phyloP scores from a whole-genome alignment of 2,329 filamentous ascomycete genomes.

The Diaporthe caulivora region DNA sequence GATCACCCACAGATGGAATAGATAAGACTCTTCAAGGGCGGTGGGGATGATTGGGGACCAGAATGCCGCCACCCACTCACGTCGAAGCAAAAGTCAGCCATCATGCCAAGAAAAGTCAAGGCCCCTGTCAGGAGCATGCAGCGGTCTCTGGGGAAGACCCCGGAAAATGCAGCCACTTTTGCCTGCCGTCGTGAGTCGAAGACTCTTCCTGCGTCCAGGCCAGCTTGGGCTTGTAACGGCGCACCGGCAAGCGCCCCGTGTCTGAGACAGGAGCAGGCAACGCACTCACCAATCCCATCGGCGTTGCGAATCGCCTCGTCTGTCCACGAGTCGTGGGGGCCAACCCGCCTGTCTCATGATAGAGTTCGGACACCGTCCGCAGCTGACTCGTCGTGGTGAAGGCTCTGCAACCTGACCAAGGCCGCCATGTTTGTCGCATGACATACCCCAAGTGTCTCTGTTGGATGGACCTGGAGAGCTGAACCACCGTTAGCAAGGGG shows the following conservation, averaged over 20 bases:
- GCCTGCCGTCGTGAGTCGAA: conserved; percentile 1
- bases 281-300: conserved; percentile 8
- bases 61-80: conserved; percentile 26
- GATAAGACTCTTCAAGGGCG: conserved; percentile 33
- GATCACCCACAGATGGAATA: conserved; percentile 28
- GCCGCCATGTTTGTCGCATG: conserved; percentile 9
- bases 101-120: not conserved
- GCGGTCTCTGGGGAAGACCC: conserved; percentile 31
- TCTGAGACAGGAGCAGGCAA: conserved; percentile 24
- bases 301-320: not conserved
- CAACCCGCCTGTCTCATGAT: conserved; percentile 22
- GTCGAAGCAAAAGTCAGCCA: conserved; percentile 10
- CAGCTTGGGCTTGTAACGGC: not conserved
- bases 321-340: conserved; percentile 32
- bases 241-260: not conserved
- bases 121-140: conserved; percentile 10
- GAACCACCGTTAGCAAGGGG: not conserved
- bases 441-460: not conserved
- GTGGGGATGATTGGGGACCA: not conserved
- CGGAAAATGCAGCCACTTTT: conserved; percentile 19
- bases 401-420: conserved; percentile 8
- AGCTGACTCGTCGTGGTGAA: conserved; percentile 34
- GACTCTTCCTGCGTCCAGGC: conserved; percentile 11
- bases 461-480: not conserved
- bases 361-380: conserved; percentile 15